phyloP scores from a whole-genome alignment of 306 rosid species.

The Mimosa bimucronata region DNA sequence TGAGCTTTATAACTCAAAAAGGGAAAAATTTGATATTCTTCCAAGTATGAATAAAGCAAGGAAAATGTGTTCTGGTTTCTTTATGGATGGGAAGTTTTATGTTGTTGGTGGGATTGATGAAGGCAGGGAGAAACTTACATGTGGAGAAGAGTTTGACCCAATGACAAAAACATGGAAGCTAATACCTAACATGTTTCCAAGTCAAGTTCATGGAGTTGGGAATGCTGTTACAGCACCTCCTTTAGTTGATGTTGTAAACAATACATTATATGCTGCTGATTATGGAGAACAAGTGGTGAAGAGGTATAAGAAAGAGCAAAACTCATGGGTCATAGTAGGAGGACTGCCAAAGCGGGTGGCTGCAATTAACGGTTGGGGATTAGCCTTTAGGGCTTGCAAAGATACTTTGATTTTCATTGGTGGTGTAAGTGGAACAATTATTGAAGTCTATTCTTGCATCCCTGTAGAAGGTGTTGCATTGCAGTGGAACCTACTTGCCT shows the following conservation, averaged over 20 bases:
- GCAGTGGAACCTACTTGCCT: constrained; percentile 62
- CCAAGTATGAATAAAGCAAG: constrained; percentile 77
- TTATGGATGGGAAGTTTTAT: constrained; percentile 65
- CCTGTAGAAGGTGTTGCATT: constrained; percentile 35
- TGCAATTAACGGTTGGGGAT: constrained; percentile 74
- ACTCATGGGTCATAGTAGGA: constrained; percentile 30
- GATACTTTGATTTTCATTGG: constrained; percentile 66
- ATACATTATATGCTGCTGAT: constrained; percentile 73
- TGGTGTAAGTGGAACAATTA: constrained; percentile 36
- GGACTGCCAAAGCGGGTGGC: constrained; percentile 34
- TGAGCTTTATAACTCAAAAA: constrained; percentile 75
- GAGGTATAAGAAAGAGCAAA: constrained; percentile 52
- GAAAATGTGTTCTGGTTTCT: constrained; percentile 73
- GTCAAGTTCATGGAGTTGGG: constrained; percentile 51
- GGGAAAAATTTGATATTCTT: constrained; percentile 58
- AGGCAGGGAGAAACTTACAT: constrained; percentile 45
- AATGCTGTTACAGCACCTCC: constrained; percentile 71
- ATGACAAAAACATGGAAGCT: constrained; percentile 58
- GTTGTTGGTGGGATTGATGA: constrained; percentile 70
- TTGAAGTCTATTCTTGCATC: not conserved
- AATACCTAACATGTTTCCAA: constrained; percentile 74
- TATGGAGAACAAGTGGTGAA: constrained; percentile 57
- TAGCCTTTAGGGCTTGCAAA: constrained; percentile 79
- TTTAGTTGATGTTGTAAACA: constrained; percentile 71
- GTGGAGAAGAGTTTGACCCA: constrained; percentile 73